Conservation (phyloP, 495 filamentous ascomycete genomes). For the Filosporella fistucella region DNA sequence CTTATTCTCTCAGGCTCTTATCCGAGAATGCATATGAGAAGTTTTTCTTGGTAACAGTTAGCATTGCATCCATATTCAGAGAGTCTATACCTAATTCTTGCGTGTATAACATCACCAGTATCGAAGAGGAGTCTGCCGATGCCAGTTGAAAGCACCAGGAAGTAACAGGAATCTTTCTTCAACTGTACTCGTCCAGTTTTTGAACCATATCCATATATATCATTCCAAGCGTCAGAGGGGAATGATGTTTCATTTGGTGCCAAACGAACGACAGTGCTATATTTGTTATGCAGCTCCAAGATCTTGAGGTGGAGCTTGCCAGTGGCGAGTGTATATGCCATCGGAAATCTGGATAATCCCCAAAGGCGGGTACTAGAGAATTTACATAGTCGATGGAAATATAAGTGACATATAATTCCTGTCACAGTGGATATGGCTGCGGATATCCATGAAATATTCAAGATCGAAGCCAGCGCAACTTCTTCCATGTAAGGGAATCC, state of each 20-base stretch:
- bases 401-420: neutral
- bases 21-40: slow-evolving; percentile 53
- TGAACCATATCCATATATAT: slow-evolving; percentile 13
- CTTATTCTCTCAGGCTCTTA: slow-evolving; percentile 38
- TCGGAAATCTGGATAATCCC: slow-evolving; percentile 50
- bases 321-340: slow-evolving; percentile 49
- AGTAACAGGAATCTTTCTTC: neutral
- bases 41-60: slow-evolving; percentile 49
- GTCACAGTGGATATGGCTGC: no score
- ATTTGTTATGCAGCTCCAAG: slow-evolving; percentile 49
- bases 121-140: slow-evolving; percentile 1
- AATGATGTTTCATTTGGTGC: slow-evolving; percentile 53
- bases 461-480: no score
- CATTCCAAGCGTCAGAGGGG: slow-evolving; percentile 36
- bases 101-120: slow-evolving; percentile 47
- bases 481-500: no score
- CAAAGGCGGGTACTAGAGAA: slow-evolving; percentile 22
- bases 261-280: slow-evolving; percentile 52
- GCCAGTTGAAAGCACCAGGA: neutral
- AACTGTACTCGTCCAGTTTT: neutral
- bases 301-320: slow-evolving; percentile 56
- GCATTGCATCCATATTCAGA: no score
- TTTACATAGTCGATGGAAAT: neutral
- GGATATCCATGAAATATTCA: no score
- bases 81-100: slow-evolving; percentile 51